These are phyloP conservation scores for Pseudotsuga menziesii DNA, from an alignment of 75 land plant species.

Conservation along the genomic window DNA sequence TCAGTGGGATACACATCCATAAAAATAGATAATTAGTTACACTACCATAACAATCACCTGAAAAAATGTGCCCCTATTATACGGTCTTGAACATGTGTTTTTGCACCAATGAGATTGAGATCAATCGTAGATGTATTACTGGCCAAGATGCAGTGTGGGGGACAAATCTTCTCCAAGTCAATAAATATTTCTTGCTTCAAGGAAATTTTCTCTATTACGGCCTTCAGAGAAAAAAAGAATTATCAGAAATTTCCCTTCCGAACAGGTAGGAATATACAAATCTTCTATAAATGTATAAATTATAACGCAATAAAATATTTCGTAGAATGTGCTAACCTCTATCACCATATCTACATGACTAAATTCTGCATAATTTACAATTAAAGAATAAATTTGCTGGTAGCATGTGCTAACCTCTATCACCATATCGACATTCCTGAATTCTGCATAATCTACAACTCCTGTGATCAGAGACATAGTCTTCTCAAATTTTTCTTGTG, in stretches of 20 bases:
- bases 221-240: conserved; percentile 39
- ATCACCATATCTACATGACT: conserved; percentile 90
- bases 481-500: conserved; percentile 63
- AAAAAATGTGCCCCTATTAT: conserved; percentile 97
- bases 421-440: conserved; percentile 87
- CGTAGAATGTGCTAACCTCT: conserved; percentile 53
- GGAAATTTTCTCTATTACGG: conserved; percentile 86
- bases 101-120: conserved; percentile 76
- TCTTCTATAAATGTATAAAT: not conserved
- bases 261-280: too few species aligned
- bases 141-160: conserved; percentile 83
- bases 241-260: not conserved
- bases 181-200: conserved; percentile 85
- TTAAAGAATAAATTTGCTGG: not conserved
- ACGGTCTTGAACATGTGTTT: conserved; percentile 73
- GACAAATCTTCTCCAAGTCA: conserved; percentile 83
- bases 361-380: conserved; percentile 79
- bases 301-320: not conserved
- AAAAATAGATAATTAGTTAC: not conserved
- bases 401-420: conserved; percentile 68
- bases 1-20: not conserved
- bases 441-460: conserved; percentile 74
- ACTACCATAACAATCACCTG: conserved; percentile 53
- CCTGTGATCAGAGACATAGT: conserved; percentile 71
- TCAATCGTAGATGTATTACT: conserved; percentile 96